Evolutionary conservation across 1,284 basidiomycete genomes (phyloP).

Genomic region (Meira miltonrushii): DNA sequence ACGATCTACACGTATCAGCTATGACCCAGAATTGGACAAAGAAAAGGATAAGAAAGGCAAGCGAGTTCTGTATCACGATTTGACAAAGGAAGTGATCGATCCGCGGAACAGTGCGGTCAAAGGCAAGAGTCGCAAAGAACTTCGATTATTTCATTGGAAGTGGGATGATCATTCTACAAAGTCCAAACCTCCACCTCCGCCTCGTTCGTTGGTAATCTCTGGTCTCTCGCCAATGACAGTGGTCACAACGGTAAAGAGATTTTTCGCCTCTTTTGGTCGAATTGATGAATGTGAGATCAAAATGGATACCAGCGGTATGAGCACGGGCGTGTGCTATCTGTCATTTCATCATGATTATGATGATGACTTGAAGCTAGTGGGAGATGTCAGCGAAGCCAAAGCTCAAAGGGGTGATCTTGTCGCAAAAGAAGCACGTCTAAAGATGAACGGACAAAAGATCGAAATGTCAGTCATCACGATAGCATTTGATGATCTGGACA

Average conservation of each 20-base stretch:
- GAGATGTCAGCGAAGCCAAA: neutral
- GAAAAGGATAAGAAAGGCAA: constrained; percentile 5
- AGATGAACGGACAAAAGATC: constrained; percentile 21
- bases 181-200: constrained; percentile 65
- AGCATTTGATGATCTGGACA: constrained; percentile 53
- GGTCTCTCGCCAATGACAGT: constrained; percentile 70
- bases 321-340: constrained; percentile 76
- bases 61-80: neutral
- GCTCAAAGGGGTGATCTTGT: constrained; percentile 27
- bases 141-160: constrained; percentile 35
- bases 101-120: neutral
- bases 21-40: constrained; percentile 9
- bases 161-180: constrained; percentile 72
- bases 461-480: constrained; percentile 14
- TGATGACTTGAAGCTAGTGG: constrained; percentile 21
- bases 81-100: neutral
- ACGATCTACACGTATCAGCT: neutral
- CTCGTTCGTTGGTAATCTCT: constrained; percentile 65
- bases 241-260: constrained; percentile 63
- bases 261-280: constrained; percentile 66
- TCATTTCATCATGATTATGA: constrained; percentile 58
- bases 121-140: neutral
- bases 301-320: constrained; percentile 73
- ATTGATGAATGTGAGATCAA: constrained; percentile 72
- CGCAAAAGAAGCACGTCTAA: constrained; percentile 21